These are phyloP conservation scores for Corchorus capsularis DNA, from an alignment of 345 rosid species.

Conservation along the genomic window DNA sequence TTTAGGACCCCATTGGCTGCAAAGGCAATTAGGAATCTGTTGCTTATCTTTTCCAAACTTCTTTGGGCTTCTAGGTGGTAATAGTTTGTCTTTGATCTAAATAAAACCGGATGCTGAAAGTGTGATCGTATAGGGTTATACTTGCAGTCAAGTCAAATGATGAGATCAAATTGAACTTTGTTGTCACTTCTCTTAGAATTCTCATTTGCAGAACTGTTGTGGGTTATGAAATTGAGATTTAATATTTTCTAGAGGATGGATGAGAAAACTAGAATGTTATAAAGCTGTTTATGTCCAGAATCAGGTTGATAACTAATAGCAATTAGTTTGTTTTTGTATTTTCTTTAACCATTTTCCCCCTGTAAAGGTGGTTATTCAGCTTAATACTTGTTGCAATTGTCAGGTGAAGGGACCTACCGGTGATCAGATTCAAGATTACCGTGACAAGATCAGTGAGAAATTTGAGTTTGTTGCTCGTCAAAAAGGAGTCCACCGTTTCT, in stretches of 20 bases:
- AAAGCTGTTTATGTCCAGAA: too few relatives aligned
- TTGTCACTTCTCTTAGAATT: neutral
- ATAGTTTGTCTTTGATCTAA: neutral
- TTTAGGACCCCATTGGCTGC: neutral
- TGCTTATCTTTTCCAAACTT: neutral
- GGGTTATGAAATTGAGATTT: neutral
- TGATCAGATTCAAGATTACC: slow-evolving; percentile 60
- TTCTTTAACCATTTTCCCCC: neutral
- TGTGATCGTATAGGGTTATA: neutral
- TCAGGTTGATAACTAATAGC: neutral
- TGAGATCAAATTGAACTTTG: neutral
- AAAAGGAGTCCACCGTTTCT: slow-evolving; percentile 68
- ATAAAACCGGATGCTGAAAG: slow-evolving; percentile 5
- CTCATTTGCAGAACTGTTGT: neutral
- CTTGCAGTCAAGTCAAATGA: slow-evolving; percentile 1
- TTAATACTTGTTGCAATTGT: slow-evolving; percentile 18
- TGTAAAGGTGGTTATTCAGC: neutral
- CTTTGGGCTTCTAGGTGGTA: neutral
- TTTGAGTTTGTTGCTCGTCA: slow-evolving; percentile 58
- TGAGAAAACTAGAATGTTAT: too few relatives aligned
- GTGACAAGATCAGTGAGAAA: slow-evolving; percentile 66
- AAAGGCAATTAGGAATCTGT: neutral
- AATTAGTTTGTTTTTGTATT: neutral
- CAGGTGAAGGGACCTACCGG: slow-evolving; percentile 72
- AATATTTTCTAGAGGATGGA: too few relatives aligned